A percentile compares a stretch with the other conserved stretches of the same genome.
Evolutionary conservation across 2,329 filamentous ascomycete species (phyloP).

Genomic region (Botryosphaeria agaves): DNA sequence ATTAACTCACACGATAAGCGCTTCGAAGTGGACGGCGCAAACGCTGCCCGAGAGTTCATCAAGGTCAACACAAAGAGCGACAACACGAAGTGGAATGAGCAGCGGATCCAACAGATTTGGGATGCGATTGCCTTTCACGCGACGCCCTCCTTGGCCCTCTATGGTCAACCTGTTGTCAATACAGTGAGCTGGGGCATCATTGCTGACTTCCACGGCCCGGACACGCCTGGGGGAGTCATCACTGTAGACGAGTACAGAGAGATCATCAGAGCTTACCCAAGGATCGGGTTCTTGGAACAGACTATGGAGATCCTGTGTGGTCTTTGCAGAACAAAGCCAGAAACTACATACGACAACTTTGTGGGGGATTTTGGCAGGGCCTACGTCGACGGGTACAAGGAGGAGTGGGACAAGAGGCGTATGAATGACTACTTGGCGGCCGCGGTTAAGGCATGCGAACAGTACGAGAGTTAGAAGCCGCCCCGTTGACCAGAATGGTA

Average conservation of each 20-base stretch:
- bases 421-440: not conserved
- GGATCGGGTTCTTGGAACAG: slow-evolving; percentile 14
- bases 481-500: too few relatives aligned
- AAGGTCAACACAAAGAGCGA: slow-evolving; percentile 6
- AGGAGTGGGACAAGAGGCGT: slow-evolving; percentile 12
- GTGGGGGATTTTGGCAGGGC: slow-evolving; percentile 17
- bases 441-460: not conserved
- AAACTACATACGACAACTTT: slow-evolving; percentile 19
- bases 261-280: slow-evolving; percentile 18
- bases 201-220: slow-evolving; percentile 22
- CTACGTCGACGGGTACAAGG: slow-evolving; percentile 18
- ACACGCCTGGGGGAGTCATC: slow-evolving; percentile 10
- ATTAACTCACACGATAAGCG: slow-evolving; percentile 25
- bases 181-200: slow-evolving; percentile 16
- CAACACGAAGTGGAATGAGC: slow-evolving; percentile 27
- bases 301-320: slow-evolving; percentile 21
- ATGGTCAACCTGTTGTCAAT: slow-evolving; percentile 27
- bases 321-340: slow-evolving; percentile 23
- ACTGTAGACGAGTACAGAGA: slow-evolving; percentile 16
- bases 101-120: slow-evolving; percentile 29
- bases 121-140: slow-evolving; percentile 32
- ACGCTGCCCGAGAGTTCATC: slow-evolving; percentile 25
- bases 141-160: slow-evolving; percentile 16
- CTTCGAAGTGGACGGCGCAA: slow-evolving; percentile 34
- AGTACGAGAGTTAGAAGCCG: too few relatives aligned